Base-by-base conservation (phyloP, 2,329 filamentous ascomycete genomes). In the Aspergillus thermomutatus region DNA sequence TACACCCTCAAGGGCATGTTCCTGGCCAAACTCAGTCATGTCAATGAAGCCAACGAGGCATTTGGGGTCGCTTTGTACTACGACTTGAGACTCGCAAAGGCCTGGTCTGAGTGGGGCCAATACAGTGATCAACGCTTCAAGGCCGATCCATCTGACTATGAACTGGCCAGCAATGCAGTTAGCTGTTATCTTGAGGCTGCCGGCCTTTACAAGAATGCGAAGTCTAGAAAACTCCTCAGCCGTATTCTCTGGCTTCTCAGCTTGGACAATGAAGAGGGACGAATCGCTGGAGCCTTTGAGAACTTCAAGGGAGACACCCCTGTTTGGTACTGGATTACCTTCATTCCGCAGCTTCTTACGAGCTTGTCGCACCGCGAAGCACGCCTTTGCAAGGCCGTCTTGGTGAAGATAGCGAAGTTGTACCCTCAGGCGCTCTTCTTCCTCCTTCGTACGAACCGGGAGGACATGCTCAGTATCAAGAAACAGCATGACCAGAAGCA, bases 1-100 rank as follows among this genome's bases (percentile, higher is more conserved):
- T 99, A 97, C 79, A 99, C 94, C 0, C 83, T 99, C 53, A 99
- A 99, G 82, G 94, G 94, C 60, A 99, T 99, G 94, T 99, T 99
- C 81, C 80, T 97, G 47, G 94, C 95, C 71, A 97, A 96, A 74
- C 83, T 99, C 9, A 87, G 87, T 55, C 90, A 97, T 66, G 92
- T 92, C 71, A 88, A 90, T 3, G 94, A 99, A 59, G 92, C 94
- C 4, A 92, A 96, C 65, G 88, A 91, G 57, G 93, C 95, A 0
- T 99, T 96, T 71, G 94, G 94, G 50, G 95, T 92, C 51, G 95
- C 94, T 0, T 76, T 99, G 58, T 97, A 93, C 77, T 97, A 96
- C 66, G 95, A 99, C 67, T 91, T 99, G 64, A 89, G 92, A 65
- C 85, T 96, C 50, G 90, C 94, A 3, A 99, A 99, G 77, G 94